phyloP scores from a whole-genome alignment of 2,329 filamentous ascomycete genomes.

The Colletotrichum sp. region DNA sequence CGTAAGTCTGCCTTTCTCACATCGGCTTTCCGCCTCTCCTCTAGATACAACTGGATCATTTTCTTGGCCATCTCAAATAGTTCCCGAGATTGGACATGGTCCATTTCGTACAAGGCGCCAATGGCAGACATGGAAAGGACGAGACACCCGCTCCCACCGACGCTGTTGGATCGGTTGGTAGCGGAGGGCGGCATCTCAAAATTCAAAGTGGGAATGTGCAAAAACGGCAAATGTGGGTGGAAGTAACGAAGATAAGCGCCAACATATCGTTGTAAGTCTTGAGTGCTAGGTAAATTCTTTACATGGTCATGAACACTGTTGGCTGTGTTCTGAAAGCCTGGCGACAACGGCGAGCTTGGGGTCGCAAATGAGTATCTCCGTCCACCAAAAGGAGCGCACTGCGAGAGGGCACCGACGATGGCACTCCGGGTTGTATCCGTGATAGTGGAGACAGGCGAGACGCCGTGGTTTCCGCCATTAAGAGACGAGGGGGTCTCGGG shows the following conservation, averaged over 20 bases:
- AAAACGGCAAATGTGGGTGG: conserved; percentile 92
- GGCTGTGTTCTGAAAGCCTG: conserved; percentile 51
- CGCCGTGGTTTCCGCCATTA: conserved; percentile 64
- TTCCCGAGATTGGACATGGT: conserved; percentile 78
- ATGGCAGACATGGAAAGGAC: conserved; percentile 87
- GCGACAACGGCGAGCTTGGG: conserved; percentile 58
- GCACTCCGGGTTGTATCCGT: conserved; percentile 67
- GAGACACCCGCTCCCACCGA: conserved; percentile 84
- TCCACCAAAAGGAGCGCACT: conserved; percentile 58
- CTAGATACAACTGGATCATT: conserved; percentile 91
- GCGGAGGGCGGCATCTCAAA: conserved; percentile 77
- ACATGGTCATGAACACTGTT: conserved; percentile 56
- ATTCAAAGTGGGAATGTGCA: conserved; percentile 88
- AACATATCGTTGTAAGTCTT: conserved; percentile 89
- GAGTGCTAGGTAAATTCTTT: conserved; percentile 74
- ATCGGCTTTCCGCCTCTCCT: conserved; percentile 87
- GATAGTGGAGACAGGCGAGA: conserved; percentile 66
- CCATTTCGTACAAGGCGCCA: conserved; percentile 78
- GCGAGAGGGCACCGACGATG: conserved; percentile 63
- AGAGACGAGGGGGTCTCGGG: conserved; percentile 77
- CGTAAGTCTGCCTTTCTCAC: conserved; percentile 68
- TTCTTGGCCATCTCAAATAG: conserved; percentile 94
- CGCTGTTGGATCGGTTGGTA: conserved; percentile 61
- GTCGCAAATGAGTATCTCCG: conserved; percentile 69
- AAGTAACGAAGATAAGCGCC: conserved; percentile 90